Evolutionary conservation across 75 land plant species (phyloP).

Genomic region (Picea glauca): DNA sequence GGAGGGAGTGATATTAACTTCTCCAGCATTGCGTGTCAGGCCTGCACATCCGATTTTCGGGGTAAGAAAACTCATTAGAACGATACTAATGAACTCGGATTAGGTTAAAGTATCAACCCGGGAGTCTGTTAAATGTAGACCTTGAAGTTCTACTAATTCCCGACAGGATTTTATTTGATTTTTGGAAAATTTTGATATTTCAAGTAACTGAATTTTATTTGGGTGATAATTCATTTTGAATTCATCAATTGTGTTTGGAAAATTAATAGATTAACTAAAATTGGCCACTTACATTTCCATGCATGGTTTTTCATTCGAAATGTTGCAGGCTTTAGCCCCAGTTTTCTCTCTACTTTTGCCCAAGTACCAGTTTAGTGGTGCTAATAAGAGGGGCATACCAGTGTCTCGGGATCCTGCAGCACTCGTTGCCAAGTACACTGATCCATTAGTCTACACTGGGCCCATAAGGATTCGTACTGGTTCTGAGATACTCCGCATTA

Average conservation of each 20-base stretch:
- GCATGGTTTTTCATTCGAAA: neutral
- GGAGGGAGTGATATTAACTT: slow-evolving; percentile 79
- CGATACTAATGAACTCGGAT: neutral
- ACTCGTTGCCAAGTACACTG: slow-evolving; percentile 83
- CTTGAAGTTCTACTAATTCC: too few relatives aligned
- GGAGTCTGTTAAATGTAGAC: too few relatives aligned
- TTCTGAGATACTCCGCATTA: slow-evolving; percentile 81
- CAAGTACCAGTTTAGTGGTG: slow-evolving; percentile 81
- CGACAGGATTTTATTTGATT: too few relatives aligned
- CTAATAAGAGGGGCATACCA: slow-evolving; percentile 68
- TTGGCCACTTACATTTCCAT: neutral
- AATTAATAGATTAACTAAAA: neutral
- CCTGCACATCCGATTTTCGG: slow-evolving; percentile 92
- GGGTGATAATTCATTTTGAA: too few relatives aligned
- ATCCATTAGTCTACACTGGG: slow-evolving; percentile 94
- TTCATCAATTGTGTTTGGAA: too few relatives aligned
- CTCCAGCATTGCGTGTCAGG: slow-evolving; percentile 93
- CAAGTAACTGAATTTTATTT: too few relatives aligned
- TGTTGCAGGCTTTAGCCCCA: slow-evolving; percentile 84
- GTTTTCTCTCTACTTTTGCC: slow-evolving; percentile 79
- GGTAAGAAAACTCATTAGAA: slow-evolving; percentile 35
- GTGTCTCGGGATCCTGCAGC: slow-evolving; percentile 92
- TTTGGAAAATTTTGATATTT: too few relatives aligned
- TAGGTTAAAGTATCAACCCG: too few relatives aligned
- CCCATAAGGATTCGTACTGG: slow-evolving; percentile 91